These are phyloP conservation scores for Rosa rugosa DNA, from an alignment of 306 rosid species.

Conservation along the genomic window DNA sequence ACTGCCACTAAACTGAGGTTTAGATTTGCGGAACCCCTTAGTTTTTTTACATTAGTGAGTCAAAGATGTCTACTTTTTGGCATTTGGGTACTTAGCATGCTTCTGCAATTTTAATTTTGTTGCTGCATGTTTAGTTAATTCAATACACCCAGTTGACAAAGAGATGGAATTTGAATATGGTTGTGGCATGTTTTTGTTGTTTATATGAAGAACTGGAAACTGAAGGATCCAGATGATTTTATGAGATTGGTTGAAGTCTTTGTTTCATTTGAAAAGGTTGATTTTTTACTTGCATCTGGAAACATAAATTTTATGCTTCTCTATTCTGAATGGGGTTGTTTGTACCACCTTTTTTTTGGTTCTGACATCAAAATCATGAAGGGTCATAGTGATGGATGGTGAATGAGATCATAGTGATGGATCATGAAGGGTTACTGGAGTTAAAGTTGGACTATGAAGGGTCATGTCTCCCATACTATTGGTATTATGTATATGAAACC, in stretches of 20 bases:
- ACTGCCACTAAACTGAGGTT: neutral
- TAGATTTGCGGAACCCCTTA: neutral
- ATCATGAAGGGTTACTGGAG: neutral
- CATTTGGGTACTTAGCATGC: neutral
- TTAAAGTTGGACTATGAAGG: neutral
- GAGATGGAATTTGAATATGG: neutral
- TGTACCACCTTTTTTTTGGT: neutral
- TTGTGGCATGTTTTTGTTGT: neutral
- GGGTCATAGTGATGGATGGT: too few species aligned
- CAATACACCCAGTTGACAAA: neutral
- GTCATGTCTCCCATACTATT: neutral
- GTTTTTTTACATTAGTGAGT: neutral
- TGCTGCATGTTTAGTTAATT: too few species aligned
- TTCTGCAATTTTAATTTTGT: neutral
- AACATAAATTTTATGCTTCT: neutral
- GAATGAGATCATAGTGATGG: neutral
- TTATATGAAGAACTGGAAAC: too few species aligned
- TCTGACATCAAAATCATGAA: neutral
- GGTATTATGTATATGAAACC: too few species aligned
- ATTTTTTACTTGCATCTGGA: neutral
- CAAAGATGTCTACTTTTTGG: neutral
- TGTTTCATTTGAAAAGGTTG: neutral
- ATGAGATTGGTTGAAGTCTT: neutral
- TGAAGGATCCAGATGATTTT: neutral
- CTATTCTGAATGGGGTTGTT: neutral